Evolutionary conservation across 1,139 yeast species (phyloP).

Genomic region (Yarrowia galli): DNA sequence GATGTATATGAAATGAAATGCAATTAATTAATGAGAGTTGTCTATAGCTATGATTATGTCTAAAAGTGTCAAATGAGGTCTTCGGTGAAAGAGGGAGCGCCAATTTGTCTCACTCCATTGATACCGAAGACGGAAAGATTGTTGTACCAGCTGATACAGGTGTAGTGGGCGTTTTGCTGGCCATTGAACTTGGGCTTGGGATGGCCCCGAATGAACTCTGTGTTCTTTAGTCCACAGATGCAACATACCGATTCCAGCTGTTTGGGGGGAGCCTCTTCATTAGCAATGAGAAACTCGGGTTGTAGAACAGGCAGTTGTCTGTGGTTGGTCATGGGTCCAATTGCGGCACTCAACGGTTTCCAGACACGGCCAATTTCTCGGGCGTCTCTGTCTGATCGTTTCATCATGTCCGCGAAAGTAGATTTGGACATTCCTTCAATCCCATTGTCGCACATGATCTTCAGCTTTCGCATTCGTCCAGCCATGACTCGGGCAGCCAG

Average conservation of each 20-base stretch:
- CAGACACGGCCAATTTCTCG: conserved; percentile 44
- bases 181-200: conserved; percentile 41
- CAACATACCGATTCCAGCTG: conserved; percentile 40
- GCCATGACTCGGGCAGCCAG: conserved; percentile 45
- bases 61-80: not conserved
- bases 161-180: conserved; percentile 27
- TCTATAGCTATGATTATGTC: not conserved
- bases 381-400: conserved; percentile 43
- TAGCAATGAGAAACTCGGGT: conserved; percentile 22
- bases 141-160: conserved; percentile 37
- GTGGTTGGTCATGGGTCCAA: conserved; percentile 40
- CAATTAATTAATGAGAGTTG: conserved; percentile 14
- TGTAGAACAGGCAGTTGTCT: conserved; percentile 39
- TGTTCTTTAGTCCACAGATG: conserved; percentile 45
- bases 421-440: conserved; percentile 11
- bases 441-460: conserved; percentile 4
- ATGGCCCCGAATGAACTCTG: conserved; percentile 43
- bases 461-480: conserved; percentile 44
- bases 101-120: conserved; percentile 6
- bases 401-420: conserved; percentile 39
- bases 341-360: conserved; percentile 42
- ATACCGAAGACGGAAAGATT: conserved; percentile 26
- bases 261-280: conserved; percentile 4
- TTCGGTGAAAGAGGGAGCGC: not conserved
- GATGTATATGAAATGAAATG: not conserved